Evolutionary conservation across 352 stramenopile genomes (phyloP), one percentile per base, ranked within the genome.

Genomic region (Pythium volutum): DNA sequence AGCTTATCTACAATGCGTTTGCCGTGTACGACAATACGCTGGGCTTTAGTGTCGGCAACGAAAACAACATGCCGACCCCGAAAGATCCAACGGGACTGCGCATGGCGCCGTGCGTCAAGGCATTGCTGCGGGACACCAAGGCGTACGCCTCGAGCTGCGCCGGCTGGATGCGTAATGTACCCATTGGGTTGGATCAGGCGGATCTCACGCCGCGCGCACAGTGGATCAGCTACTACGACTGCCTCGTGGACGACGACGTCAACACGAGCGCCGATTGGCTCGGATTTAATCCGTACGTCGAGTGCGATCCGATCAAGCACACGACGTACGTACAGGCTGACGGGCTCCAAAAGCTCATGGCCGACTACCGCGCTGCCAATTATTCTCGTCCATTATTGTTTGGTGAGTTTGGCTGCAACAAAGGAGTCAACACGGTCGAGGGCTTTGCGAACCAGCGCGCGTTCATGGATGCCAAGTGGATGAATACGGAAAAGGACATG

Each of bases 361-460:
- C 53, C 9, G 79, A 88, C 47, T 93, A 89, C 60, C 57, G 55
- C 0, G 27, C 57, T 11, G 58, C 74, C 12, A 71, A 67, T 10
- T 87, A 87, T 62, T 71, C 77, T 29, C 76, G 75, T 8, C 77
- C 79, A 4, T 64, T 93, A 52, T 84, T 93, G 69, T 87, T 93
- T 52, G 78, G 77, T 41, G 83, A 93, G 62, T 93, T 84, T 52
- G 83, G 83, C 7, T 93, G 83, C 67, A 90, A 88, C 66, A 69
- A 75, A 22, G 79, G 79, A 29, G 56, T 47, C 0, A 88, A 88
- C 55, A 92, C 83, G 2, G 47, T 92, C 45, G 77, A 90, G 1
- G 79, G 77, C 20, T 91, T 70, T 42, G 81, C 81, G 61, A 84
- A 84, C 59, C 81, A 91, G 69, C 83, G 83, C 38, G 67, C 39